Evolutionary conservation across 306 rosid species (phyloP), one percentile per base, ranked within the genome.

Genomic region (Cyclanthera cordifolia): DNA sequence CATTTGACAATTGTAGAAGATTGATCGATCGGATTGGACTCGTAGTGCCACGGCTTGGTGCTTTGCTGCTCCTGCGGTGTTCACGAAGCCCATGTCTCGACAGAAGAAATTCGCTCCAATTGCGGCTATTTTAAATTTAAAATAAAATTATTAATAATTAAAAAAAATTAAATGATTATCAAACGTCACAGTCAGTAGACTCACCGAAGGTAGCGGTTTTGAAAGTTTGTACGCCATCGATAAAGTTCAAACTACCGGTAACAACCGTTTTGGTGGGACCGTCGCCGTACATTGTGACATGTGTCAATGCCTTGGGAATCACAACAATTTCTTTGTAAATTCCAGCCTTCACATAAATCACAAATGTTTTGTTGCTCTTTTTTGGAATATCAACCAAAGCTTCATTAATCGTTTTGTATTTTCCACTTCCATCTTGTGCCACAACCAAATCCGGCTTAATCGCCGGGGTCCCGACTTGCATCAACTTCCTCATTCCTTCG

Each of bases 271-370:
- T 76, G 3, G 79, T 70, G 1, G 91, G 85, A 2, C 91, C 91
- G 56, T 86, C 91, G 3, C 88, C 91, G 2, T 75, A 30, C 64
- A 86, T 30, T 0, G 71, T 74, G 39, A 86, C 67, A 69, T 53
- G 20, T 19, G 70, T 65, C 85, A 78, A 60, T 3, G 3, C 0
- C 48, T 64, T 64, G 3, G 23, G 8, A 17, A 86, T 8, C 0
- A 6, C 15, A 3, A 84, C 81, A 24, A 4, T 19, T 71, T 82
- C 88, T 0, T 37, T 45, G 30, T 84, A 86, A 24, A 82, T 67
- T 12, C 91, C 91, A 0, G 73, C 87, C 72, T 84, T 84, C 8
- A 86, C 82, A 25, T 86, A 13, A 14, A 86, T 84, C 28, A 84
- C 85, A 63, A 81, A 86, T 15, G 79, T 64, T 6, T 12, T 5